These are phyloP conservation scores for Cladochytrium tenue DNA, from an alignment of 371 early-diverging fungal species.

Conservation along the genomic window DNA sequence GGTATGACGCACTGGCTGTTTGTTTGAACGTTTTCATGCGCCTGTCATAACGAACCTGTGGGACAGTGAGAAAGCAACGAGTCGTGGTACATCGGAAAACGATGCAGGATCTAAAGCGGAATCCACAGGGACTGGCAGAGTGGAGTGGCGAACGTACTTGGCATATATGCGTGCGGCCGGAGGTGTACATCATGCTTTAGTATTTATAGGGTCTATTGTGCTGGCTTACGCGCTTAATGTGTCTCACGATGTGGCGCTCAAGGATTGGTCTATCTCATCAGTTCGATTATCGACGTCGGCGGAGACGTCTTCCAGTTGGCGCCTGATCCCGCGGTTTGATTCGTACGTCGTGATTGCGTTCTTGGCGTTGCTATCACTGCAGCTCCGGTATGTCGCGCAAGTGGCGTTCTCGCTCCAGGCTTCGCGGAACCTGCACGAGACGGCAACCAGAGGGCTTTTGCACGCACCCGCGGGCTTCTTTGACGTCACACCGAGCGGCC, in stretches of 20 bases:
- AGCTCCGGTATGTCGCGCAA: slow-evolving; percentile 15
- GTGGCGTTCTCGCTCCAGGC: slow-evolving; percentile 33
- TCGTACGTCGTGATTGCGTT: slow-evolving; percentile 26
- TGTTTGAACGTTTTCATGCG: no score
- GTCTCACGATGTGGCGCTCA: slow-evolving; percentile 40
- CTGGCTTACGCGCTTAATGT: slow-evolving; percentile 21
- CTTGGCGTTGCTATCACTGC: slow-evolving; percentile 13
- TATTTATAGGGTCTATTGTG: slow-evolving; percentile 20
- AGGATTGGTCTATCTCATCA: slow-evolving; percentile 34
- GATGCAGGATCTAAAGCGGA: background rate
- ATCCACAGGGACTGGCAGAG: slow-evolving; percentile 27
- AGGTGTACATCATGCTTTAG: slow-evolving; percentile 24
- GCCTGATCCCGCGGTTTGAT: no score
- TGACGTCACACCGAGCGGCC: slow-evolving; percentile 40
- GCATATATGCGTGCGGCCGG: slow-evolving; percentile 42
- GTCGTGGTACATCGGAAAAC: no score
- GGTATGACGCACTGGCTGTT: no score
- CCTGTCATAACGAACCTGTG: no score
- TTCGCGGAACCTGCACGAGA: slow-evolving; percentile 44
- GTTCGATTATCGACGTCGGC: background rate
- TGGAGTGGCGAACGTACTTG: slow-evolving; percentile 27
- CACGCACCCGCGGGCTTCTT: slow-evolving; percentile 67
- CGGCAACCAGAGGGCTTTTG: slow-evolving; percentile 61
- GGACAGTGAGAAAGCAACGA: no score
- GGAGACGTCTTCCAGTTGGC: background rate